Evolutionary conservation across 176 grass and related monocot species (phyloP), one percentile per base, ranked within the genome.

Genomic region (Aechmea fasciata): DNA sequence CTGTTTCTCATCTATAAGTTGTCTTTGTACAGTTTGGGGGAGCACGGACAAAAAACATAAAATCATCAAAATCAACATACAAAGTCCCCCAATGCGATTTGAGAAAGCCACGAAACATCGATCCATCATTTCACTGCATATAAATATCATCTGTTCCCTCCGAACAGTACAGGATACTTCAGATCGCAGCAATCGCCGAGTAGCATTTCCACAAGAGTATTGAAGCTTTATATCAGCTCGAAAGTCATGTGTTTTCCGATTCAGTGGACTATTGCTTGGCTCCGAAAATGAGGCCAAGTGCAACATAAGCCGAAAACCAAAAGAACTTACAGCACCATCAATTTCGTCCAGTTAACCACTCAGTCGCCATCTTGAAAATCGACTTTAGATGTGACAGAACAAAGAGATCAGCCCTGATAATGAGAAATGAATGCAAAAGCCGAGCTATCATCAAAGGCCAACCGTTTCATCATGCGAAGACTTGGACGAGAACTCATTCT

Each of bases 11-110:
- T 88, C 84, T 87, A 91, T 79, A 74, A 69, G 64, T 48, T 79
- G 57, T 82, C 25, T 87, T 79, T 91, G 84, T 91, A 91, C 88
- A 91, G 65, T 88, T 80, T 64, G 28, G 19, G 69, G 73, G 63
- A 74, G 81, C 78, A 84, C 71, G 77, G 19, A 13, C 70, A 79
- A 79, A 82, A 80, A 82, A 71, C 69, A 81, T 52, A 47, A 80
- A 83, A 83, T 72, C 80, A 22, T 72, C 72, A 47, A 20, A 69
- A 77, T 20, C 68, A 79, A 62, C 79, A 67, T 79, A 83, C 82
- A 71, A 7, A 68, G 84, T 80, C 76, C 76, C 63, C 23, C 61
- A 71, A 69, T 51, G 50, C 64, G 64, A 72, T 83, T 71, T 28
- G 71, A 25, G 76, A 66, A 62, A 70, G 73, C 77, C 77, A 67